Percentiles rank a stretch among this genome's conserved stretches.
These are phyloP conservation scores for Smallanthus sonchifolius DNA, from an alignment of 129 eudicot species.

Conservation along the genomic window DNA sequence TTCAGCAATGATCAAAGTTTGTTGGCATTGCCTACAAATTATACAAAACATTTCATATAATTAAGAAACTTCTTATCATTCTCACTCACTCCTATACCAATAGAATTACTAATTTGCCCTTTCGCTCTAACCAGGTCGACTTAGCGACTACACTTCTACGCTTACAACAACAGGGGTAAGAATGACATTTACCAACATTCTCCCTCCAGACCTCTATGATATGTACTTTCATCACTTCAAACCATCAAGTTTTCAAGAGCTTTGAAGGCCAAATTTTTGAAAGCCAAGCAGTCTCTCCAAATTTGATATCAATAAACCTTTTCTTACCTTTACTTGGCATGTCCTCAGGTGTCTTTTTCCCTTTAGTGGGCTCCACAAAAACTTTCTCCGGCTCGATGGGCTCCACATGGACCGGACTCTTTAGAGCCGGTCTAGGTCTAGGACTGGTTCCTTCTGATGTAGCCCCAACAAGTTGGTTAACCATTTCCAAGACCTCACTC, in stretches of 20 bases:
- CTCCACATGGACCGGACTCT: conserved; percentile 23
- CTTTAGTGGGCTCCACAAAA: conserved; percentile 30
- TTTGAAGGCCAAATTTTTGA: conserved; percentile 50
- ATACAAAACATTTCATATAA: conserved; percentile 18
- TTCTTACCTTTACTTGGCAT: conserved; percentile 37
- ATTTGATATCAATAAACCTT: conserved; percentile 32
- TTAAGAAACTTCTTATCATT: conserved; percentile 8
- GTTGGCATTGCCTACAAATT: conserved; percentile 4
- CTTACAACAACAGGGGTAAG: conserved; percentile 8
- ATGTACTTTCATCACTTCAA: too few relatives aligned
- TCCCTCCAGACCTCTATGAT: neutral
- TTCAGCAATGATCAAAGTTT: neutral
- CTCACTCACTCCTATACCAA: conserved; percentile 6
- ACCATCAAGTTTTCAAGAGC: conserved; percentile 43
- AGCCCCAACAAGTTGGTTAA: conserved; percentile 44
- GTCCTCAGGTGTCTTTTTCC: conserved; percentile 28
- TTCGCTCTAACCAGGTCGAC: conserved; percentile 8
- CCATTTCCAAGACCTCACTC: conserved; percentile 85
- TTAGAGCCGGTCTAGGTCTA: conserved; percentile 40
- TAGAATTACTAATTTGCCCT: conserved; percentile 8
- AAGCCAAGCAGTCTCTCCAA: conserved; percentile 48
- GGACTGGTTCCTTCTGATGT: conserved; percentile 34
- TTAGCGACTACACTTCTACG: conserved; percentile 5
- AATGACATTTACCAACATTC: conserved; percentile 19
- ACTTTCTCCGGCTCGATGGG: conserved; percentile 26